Conservation (phyloP, 192 early-diverging fungal genomes). For the Glomus cerebriforme region DNA sequence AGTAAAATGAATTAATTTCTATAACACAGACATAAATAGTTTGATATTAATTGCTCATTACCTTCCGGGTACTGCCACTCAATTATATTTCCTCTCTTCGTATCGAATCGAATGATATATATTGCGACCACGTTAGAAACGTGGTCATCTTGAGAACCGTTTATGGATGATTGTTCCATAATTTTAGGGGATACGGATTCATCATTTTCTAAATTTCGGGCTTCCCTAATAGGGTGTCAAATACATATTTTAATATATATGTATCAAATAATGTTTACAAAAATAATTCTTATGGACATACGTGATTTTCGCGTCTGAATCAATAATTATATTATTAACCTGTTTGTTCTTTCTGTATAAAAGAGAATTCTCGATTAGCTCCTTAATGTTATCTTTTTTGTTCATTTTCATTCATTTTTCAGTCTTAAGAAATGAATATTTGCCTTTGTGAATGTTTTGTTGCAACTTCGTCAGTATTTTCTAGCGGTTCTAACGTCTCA, state of each 20-base stretch:
- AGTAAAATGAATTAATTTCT: not conserved
- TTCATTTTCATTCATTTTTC: not conserved
- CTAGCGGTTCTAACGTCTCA: not conserved
- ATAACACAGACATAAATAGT: not conserved
- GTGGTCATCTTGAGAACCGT: not conserved
- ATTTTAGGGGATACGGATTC: not conserved
- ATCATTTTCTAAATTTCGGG: not conserved
- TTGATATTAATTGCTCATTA: not conserved
- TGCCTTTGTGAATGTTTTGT: not conserved
- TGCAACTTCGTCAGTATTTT: not conserved
- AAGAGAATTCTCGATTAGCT: not conserved
- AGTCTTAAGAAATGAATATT: not conserved
- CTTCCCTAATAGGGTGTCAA: not conserved
- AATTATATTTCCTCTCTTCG: slow-evolving; percentile 52
- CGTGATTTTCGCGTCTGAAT: not conserved
- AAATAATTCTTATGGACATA: not conserved
- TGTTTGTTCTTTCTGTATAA: not conserved
- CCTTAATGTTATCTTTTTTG: not conserved
- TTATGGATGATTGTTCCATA: not conserved
- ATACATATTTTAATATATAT: not conserved
- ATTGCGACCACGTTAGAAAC: slow-evolving; percentile 44
- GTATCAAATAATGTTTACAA: not conserved
- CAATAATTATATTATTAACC: not conserved
- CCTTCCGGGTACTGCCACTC: slow-evolving; percentile 55
- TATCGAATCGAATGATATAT: slow-evolving; percentile 56